Base-by-base conservation (phyloP, 208 protist genomes). In the Acanthamoeba pearcei region DNA sequence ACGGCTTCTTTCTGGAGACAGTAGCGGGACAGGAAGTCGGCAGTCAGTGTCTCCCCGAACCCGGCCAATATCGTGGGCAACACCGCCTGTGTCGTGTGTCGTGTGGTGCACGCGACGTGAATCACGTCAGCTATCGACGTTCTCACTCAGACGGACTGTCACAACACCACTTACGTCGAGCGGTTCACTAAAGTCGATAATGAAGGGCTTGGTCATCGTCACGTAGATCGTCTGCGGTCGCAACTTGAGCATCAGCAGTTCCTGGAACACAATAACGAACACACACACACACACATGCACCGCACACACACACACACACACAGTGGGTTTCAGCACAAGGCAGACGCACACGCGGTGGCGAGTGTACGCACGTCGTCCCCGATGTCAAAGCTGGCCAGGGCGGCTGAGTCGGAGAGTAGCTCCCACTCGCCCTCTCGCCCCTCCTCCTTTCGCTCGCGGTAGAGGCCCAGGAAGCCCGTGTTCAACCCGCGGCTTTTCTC, bases 201-300 rank as follows among this genome's bases (percentile, higher is more conserved):
- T n/a, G 38, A 80, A 80, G 38, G 70, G 70, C 38, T 80, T 80
- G 29, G 70, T 80, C 70, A 80, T 80, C 13, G 70, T 80, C 70
- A 80, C 70, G 32, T 80, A 80, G 70, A 80, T 80, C 24, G 70
- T 80, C 19, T 80, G 70, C 8, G 70, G 70, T 42, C 70, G 70
- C 35, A 42, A n/a, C 70, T 80, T 80, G 17, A 80, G 70, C 29
- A 49, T 29, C 17, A 80, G 70, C 35, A 80, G 24, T 12, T 80
- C 70, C 70, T 80, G 70, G 0, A 68, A 6, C 62, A 68, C 62
- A 68, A 68, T 4, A 15, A 2, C 9, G 19, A 4, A 64, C 57
- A 24, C 57, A 4, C 22, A 24, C 13, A 24, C 46, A 5, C 53
- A 60, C 53, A 60, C 53, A 15, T 1, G 5, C 53, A 60, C 19